phyloP scores from a whole-genome alignment of 2,329 filamentous ascomycete genomes.

The Metarhizium humberi region DNA sequence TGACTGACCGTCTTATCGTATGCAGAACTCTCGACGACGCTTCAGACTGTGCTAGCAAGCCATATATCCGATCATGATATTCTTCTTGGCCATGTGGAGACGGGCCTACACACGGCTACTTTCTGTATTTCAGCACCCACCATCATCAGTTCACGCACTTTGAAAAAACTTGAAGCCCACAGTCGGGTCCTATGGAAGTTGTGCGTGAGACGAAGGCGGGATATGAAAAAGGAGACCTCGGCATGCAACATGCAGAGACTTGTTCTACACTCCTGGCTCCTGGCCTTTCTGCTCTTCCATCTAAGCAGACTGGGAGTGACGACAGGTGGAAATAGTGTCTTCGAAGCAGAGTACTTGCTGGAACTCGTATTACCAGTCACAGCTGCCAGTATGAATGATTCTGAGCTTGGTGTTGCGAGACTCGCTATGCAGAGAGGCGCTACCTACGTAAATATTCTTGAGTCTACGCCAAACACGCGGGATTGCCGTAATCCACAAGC shows the following conservation, averaged over 20 bases:
- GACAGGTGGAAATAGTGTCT: slow-evolving; percentile 15
- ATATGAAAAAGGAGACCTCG: slow-evolving; percentile 10
- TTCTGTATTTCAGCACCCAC: slow-evolving; percentile 1
- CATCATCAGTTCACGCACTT: background rate
- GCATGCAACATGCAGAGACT: slow-evolving; percentile 17
- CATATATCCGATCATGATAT: slow-evolving; percentile 19
- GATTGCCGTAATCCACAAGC: background rate
- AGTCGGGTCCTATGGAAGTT: slow-evolving; percentile 60
- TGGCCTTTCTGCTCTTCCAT: slow-evolving; percentile 62
- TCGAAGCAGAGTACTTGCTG: slow-evolving; percentile 47
- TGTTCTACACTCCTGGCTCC: slow-evolving; percentile 32
- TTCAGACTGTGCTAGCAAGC: slow-evolving; percentile 15
- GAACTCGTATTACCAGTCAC: slow-evolving; percentile 61
- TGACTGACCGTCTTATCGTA: background rate
- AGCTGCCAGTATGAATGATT: slow-evolving; percentile 36
- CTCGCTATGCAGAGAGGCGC: slow-evolving; percentile 56
- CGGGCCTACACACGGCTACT: slow-evolving; percentile 16
- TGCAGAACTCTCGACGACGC: slow-evolving; percentile 19
- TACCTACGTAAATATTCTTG: background rate
- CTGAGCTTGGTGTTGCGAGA: slow-evolving; percentile 47
- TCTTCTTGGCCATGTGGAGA: slow-evolving; percentile 24
- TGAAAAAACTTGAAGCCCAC: slow-evolving; percentile 39
- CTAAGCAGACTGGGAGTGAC: slow-evolving; percentile 32
- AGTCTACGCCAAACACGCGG: slow-evolving; percentile 2
- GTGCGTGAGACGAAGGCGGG: slow-evolving; percentile 41